Evolutionary conservation across 2,329 filamentous ascomycete genomes (phyloP), one percentile per base, ranked within the genome.

Genomic region (Phaeosphaeriaceae sp.): DNA sequence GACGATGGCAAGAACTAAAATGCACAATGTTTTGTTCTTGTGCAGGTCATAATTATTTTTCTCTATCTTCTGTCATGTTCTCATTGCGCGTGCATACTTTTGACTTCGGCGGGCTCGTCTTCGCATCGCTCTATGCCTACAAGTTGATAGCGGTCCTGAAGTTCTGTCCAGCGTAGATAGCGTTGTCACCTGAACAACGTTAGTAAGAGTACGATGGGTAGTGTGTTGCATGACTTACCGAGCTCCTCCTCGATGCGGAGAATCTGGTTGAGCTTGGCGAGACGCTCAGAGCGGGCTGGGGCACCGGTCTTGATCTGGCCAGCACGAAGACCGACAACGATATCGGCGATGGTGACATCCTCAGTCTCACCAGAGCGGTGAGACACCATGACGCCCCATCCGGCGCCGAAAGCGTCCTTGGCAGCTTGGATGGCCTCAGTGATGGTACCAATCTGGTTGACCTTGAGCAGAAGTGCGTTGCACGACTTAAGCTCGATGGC

Each of bases 231-330:
- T 13, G 20, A 54, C 51, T 51, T 54, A 52, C 68, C 68, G 67
- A 99, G 90, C 87, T 99, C 95, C 86, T 99, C 95, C 88, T 99
- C 95, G 74, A 99, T 99, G 79, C 95, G 92, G 78, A 99, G 91
- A 77, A 99, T 97, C 87, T 99, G 95, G 91, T 99, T 99, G 79
- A 99, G 91, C 89, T 99, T 99, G 82, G 95, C 95, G 71, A 98
- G 88, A 86, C 95, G 93, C 88, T 99, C 95, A 73, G 94, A 97
- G 77, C 95, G 91, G 79, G 91, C 91, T 72, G 95, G 95, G 27
- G 72, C 72, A 68, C 70, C 71, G 55, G 71, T 74, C 70, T 77
- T 78, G 89, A 99, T 98, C 88, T 99, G 92, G 71, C 95, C 95
- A 75, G 93, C 85, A 75, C 95, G 92, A 78, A 99, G 91, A 85